Evolutionary conservation across 2,329 filamentous ascomycete genomes (phyloP), one percentile per base, ranked within the genome.

Genomic region (Pseudohalonectria lignicola): DNA sequence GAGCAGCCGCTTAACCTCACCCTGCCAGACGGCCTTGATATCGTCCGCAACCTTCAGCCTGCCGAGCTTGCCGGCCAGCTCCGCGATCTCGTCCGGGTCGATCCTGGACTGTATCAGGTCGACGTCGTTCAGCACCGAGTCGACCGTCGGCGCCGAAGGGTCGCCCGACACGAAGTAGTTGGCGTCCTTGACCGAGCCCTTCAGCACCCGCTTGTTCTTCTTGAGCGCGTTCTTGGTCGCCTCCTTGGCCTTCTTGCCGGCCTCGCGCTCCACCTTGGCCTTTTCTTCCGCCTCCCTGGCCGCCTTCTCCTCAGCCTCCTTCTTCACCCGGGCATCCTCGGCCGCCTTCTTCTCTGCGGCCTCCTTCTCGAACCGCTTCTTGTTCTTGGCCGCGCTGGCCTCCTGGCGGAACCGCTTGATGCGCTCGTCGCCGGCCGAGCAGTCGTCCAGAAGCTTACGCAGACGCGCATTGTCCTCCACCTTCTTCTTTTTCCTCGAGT

Each of bases 171-270:
- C 67, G 61, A 98, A 95, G 78, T 98, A 98, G 73, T 95, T 95
- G 53, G 85, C 88, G 49, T 98, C 92, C 74, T 98, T 98, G 64
- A 90, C 84, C 47, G 85, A 87, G 45, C 78, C 80, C 63, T 93
- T 87, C 52, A 98, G 79, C 34, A 96, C 83, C 71, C 92, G 86
- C 77, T 95, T 95, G 77, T 98, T 98, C 84, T 98, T 98, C 83
- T 98, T 98, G 53, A 92, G 83, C 12, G 92, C 92, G 56, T 87
- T 95, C 79, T 98, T 98, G 41, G 92, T 92, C 2, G 90, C 90
- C 65, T 98, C 92, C 72, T 96, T 98, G 43, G 84, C 82, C 76
- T 98, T 98, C 78, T 96, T 98, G 54, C 68, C 68, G 46, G 82
- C 74, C 49, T 90, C 87, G 49, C 83, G 84, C 41, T 86, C 79